phyloP scores from a whole-genome alignment of 805 yeast genomes.

The Schwanniomyces occidentalis region DNA sequence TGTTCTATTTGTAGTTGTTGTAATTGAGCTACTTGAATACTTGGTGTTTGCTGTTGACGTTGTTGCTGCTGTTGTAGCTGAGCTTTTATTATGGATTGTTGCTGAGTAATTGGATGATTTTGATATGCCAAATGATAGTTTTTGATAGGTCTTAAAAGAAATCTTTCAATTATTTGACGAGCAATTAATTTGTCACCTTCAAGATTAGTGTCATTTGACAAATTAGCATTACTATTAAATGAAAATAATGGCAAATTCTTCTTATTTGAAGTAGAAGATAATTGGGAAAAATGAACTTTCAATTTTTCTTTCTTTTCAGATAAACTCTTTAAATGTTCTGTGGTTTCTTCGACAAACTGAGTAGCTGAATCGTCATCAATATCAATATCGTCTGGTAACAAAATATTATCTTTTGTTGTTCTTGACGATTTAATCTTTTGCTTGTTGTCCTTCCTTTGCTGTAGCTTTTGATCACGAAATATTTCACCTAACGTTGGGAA shows the following conservation, averaged over 20 bases:
- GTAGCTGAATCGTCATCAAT: constrained; percentile 47
- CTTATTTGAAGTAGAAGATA: constrained; percentile 12
- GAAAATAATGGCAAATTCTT: constrained; percentile 49
- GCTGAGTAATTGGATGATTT: constrained; percentile 42
- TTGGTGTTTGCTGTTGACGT: constrained; percentile 22
- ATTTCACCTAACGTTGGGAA: constrained; percentile 61
- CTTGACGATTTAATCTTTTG: constrained; percentile 30
- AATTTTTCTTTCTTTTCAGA: constrained; percentile 40
- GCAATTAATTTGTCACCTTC: constrained; percentile 38
- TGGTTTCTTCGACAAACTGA: constrained; percentile 48
- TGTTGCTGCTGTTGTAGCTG: constrained; percentile 35
- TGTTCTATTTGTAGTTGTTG: constrained; percentile 36
- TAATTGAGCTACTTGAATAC: constrained; percentile 18
- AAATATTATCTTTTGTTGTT: constrained; percentile 31
- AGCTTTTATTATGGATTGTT: constrained; percentile 33
- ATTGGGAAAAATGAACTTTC: constrained; percentile 33
- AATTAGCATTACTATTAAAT: constrained; percentile 33
- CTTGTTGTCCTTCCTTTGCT: constrained; percentile 24
- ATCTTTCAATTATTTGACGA: constrained; percentile 41
- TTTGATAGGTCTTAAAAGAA: constrained; percentile 41
- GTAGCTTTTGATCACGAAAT: constrained; percentile 37
- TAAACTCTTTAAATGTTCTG: constrained; percentile 40
- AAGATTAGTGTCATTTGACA: constrained; percentile 31
- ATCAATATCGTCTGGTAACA: constrained; percentile 49
- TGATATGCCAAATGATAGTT: constrained; percentile 47